These are phyloP conservation scores for Entoloma clypeatum DNA, from an alignment of 1,284 basidiomycete genomes.

Conservation along the genomic window DNA sequence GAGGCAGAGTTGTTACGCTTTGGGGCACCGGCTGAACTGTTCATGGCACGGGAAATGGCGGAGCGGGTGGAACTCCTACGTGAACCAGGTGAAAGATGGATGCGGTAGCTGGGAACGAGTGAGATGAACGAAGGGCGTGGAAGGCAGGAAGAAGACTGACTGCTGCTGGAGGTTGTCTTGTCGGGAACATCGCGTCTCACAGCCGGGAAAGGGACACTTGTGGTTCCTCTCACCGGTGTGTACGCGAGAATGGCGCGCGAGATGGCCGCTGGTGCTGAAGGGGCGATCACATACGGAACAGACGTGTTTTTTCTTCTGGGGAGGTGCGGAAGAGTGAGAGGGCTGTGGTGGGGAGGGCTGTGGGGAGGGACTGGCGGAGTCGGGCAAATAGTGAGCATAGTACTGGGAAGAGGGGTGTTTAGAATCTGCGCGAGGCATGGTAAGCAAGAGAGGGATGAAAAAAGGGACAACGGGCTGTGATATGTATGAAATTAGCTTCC, in stretches of 20 bases:
- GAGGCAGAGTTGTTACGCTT: slow-evolving; percentile 18
- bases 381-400: slow-evolving; percentile 16
- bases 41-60: slow-evolving; percentile 43
- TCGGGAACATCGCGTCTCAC: slow-evolving; percentile 74
- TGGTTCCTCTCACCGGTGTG: slow-evolving; percentile 83
- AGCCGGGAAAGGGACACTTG: slow-evolving; percentile 79
- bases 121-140: slow-evolving; percentile 14
- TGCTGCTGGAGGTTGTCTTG: slow-evolving; percentile 83
- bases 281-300: slow-evolving; percentile 65
- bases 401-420: slow-evolving; percentile 28
- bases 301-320: slow-evolving; percentile 55
- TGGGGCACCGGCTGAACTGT: slow-evolving; percentile 17
- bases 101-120: slow-evolving; percentile 51
- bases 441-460: slow-evolving; percentile 18
- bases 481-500: too few species aligned
- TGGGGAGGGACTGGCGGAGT: slow-evolving; percentile 26
- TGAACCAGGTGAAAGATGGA: slow-evolving; percentile 69
- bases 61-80: slow-evolving; percentile 57
- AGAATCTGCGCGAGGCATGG: slow-evolving; percentile 37
- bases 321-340: slow-evolving; percentile 16
- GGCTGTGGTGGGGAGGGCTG: slow-evolving; percentile 22
- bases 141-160: slow-evolving; percentile 45
- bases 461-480: too few species aligned
- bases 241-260: slow-evolving; percentile 75
- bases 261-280: slow-evolving; percentile 82